Evolutionary conservation across 2,329 filamentous ascomycete genomes (phyloP).

Genomic region (Neobulgaria alba): DNA sequence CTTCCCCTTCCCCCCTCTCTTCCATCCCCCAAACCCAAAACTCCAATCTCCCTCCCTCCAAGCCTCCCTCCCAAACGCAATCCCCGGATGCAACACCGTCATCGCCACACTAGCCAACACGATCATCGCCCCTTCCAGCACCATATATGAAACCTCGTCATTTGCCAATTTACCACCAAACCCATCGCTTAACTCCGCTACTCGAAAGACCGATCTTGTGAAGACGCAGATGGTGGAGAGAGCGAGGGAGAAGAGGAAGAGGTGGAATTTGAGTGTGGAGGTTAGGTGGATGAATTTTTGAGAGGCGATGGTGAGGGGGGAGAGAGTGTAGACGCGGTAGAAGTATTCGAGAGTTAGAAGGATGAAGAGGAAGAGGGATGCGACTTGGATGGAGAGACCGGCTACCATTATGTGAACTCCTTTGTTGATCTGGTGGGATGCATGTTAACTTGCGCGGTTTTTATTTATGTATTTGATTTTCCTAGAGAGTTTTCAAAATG

Average conservation of each 20-base stretch:
- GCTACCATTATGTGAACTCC: slow-evolving; percentile 30
- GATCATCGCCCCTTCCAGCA: slow-evolving; percentile 35
- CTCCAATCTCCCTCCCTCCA: no score
- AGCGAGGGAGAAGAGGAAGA: no score
- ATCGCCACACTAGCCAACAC: slow-evolving; percentile 24
- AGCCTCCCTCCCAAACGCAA: slow-evolving; percentile 21
- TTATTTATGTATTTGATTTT: no score
- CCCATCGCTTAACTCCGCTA: slow-evolving; percentile 46
- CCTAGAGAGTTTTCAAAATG: no score
- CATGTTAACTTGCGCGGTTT: slow-evolving; percentile 18
- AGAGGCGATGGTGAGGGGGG: no score
- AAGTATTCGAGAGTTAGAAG: slow-evolving; percentile 12
- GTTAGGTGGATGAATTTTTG: no score
- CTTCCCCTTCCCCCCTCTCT: no score
- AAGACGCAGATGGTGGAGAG: slow-evolving; percentile 47
- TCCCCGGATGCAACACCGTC: slow-evolving; percentile 29
- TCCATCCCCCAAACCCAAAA: no score
- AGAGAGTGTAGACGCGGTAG: slow-evolving; percentile 8
- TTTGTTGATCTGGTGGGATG: slow-evolving; percentile 24
- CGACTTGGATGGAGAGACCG: slow-evolving; percentile 32
- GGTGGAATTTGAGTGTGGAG: no score
- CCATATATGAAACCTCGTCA: slow-evolving; percentile 37
- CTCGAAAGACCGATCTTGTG: slow-evolving; percentile 46
- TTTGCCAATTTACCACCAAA: slow-evolving; percentile 42
- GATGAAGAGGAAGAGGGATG: slow-evolving; percentile 34